Percentiles rank a stretch among this genome's conserved stretches.
phyloP scores from a whole-genome alignment of 2,329 filamentous ascomycete species.

The Ophiostoma himal-ulmi region DNA sequence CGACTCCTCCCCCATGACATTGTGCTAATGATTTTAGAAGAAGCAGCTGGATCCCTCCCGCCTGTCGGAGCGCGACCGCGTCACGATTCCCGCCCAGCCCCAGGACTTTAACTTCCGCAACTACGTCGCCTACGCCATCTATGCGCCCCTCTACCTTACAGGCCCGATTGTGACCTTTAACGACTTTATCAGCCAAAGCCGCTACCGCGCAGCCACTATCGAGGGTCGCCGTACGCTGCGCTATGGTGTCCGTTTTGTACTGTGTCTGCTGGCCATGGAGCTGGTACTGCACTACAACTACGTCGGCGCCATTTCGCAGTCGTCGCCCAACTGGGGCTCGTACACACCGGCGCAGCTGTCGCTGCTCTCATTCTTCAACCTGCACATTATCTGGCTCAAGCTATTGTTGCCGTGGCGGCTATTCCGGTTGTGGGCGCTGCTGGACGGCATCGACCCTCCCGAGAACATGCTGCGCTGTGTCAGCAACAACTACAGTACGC shows the following conservation, averaged over 20 bases:
- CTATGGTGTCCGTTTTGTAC: slow-evolving; percentile 75
- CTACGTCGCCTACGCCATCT: slow-evolving; percentile 83
- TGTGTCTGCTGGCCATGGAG: slow-evolving; percentile 84
- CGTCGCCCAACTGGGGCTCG: slow-evolving; percentile 68
- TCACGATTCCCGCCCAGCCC: slow-evolving; percentile 65
- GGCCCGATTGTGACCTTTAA: slow-evolving; percentile 97
- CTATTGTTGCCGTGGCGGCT: slow-evolving; percentile 95
- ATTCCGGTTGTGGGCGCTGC: slow-evolving; percentile 90
- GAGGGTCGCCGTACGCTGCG: slow-evolving; percentile 64
- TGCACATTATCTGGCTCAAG: slow-evolving; percentile 97
- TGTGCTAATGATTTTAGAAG: slow-evolving; percentile 61
- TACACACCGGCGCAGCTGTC: slow-evolving; percentile 85
- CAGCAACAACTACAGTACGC: slow-evolving; percentile 85
- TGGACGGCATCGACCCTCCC: slow-evolving; percentile 88
- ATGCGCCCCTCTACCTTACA: slow-evolving; percentile 86
- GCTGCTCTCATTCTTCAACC: slow-evolving; percentile 90
- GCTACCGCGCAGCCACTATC: slow-evolving; percentile 66
- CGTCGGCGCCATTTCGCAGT: slow-evolving; percentile 83
- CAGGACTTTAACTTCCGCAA: slow-evolving; percentile 74
- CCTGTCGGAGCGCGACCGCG: slow-evolving; percentile 82
- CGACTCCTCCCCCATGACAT: background rate
- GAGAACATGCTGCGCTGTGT: slow-evolving; percentile 99
- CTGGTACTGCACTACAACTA: slow-evolving; percentile 88
- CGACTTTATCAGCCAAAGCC: slow-evolving; percentile 85
- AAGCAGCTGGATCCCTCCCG: slow-evolving; percentile 85